Evolutionary conservation across 108 stramenopile genomes (phyloP).

Genomic region (Skeletonema grethae): DNA sequence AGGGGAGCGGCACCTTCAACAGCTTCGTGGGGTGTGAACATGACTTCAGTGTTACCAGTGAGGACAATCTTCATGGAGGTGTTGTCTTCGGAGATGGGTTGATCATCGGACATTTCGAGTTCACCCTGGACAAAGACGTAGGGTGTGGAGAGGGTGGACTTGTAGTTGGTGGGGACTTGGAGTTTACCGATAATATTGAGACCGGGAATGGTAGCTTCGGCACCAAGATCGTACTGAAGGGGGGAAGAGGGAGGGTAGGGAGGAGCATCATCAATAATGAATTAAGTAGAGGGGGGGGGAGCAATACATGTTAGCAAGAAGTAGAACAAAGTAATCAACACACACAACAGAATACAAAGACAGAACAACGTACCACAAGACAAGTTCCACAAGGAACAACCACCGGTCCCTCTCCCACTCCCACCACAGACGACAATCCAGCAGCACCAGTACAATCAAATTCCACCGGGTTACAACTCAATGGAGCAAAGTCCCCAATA

Average conservation of each 20-base stretch:
- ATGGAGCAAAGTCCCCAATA: constrained; percentile 2
- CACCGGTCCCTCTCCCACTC: no score
- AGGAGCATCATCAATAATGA: no score
- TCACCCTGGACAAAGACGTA: constrained; percentile 73
- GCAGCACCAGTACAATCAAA: not conserved
- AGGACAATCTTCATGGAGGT: constrained; percentile 53
- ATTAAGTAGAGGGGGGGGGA: no score
- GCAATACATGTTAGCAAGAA: no score
- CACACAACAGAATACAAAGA: no score
- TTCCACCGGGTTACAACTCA: constrained; percentile 14
- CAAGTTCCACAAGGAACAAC: not conserved
- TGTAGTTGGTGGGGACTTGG: constrained; percentile 45
- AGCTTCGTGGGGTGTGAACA: constrained; percentile 43
- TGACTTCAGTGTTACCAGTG: constrained; percentile 38
- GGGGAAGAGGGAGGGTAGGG: not conserved
- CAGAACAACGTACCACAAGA: constrained; percentile 4
- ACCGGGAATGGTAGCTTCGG: constrained; percentile 29
- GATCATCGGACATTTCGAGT: constrained; percentile 53
- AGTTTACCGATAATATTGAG: constrained; percentile 62
- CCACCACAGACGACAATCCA: not conserved
- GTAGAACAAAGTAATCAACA: not conserved
- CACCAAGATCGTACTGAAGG: not conserved
- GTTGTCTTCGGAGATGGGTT: constrained; percentile 42
- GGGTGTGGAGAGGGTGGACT: constrained; percentile 53
- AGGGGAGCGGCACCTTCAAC: constrained; percentile 42